These are phyloP conservation scores for Porcisia deanei DNA, from an alignment of 208 protist genomes.

Conservation along the genomic window DNA sequence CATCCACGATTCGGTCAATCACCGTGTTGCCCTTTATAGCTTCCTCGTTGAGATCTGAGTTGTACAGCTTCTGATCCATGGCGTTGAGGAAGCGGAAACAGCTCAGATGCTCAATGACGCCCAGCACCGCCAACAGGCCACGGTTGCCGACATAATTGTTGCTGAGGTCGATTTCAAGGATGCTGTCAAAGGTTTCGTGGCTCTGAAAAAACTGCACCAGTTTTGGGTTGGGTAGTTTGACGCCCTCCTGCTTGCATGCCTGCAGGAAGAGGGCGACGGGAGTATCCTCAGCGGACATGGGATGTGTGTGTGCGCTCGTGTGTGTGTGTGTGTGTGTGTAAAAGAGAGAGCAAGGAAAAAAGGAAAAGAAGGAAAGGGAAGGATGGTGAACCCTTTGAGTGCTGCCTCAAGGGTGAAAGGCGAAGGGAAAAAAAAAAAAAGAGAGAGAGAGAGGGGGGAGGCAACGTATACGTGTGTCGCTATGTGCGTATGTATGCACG, in stretches of 20 bases:
- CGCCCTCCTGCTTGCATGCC: constrained; percentile 76
- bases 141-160: constrained; percentile 90
- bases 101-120: constrained; percentile 74
- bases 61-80: constrained; percentile 90
- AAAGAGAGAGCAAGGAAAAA: neutral
- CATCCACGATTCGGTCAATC: constrained; percentile 84
- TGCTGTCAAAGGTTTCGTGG: constrained; percentile 54
- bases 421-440: neutral
- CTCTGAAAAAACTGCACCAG: constrained; percentile 75
- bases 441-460: neutral
- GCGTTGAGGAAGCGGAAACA: constrained; percentile 82
- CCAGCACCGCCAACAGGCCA: constrained; percentile 79
- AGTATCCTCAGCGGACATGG: constrained; percentile 52
- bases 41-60: constrained; percentile 88
- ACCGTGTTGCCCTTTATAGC: constrained; percentile 87
- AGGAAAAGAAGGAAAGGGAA: neutral
- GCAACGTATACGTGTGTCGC: neutral
- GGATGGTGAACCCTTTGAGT: neutral
- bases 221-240: constrained; percentile 81
- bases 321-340: neutral
- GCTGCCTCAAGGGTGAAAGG: neutral
- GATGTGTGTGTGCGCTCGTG: neutral
- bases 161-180: constrained; percentile 86
- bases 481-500: constrained; percentile 24
- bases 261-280: constrained; percentile 61